Evolutionary conservation across 23 red algal species (phyloP).

Genomic region (Gracilaria vermiculophylla): DNA sequence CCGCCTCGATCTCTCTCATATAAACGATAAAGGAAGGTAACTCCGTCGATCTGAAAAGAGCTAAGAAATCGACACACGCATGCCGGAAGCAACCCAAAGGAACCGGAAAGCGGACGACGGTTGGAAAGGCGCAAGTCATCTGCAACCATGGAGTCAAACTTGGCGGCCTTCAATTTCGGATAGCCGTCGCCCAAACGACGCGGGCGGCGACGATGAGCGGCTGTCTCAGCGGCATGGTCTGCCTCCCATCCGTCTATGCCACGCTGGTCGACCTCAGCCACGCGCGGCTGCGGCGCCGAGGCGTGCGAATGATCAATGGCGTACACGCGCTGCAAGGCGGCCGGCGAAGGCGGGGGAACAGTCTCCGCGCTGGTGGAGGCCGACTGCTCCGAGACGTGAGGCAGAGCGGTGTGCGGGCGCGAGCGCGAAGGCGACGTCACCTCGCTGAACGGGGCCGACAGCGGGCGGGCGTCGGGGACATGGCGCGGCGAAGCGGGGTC

Average conservation of each 20-base stretch:
- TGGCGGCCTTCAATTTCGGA: constrained; percentile 5
- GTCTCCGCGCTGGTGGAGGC: constrained; percentile 36
- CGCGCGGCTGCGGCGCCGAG: not conserved
- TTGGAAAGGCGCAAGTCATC: not conserved
- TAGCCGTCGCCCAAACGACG: not conserved
- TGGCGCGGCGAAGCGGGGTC: not conserved
- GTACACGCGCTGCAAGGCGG: constrained; percentile 8
- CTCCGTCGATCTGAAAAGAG: constrained; percentile 73
- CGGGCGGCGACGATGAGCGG: not conserved
- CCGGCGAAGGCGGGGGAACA: constrained; percentile 54
- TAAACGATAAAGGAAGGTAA: constrained; percentile 75
- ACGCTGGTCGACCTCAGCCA: constrained; percentile 17
- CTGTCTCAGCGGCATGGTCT: not conserved
- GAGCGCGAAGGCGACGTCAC: not conserved
- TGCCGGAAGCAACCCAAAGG: constrained; percentile 30
- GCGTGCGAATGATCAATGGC: not conserved
- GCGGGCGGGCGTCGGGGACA: not conserved
- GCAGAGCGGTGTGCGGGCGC: not conserved
- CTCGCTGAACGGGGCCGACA: not conserved
- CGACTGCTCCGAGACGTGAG: not conserved
- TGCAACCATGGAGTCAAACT: constrained; percentile 11
- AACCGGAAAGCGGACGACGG: not conserved
- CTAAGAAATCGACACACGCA: constrained; percentile 6
- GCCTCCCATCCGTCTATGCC: constrained; percentile 43
- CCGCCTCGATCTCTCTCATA: constrained; percentile 72